Evolutionary conservation across 208 protist species (phyloP).

Genomic region (Crithidia expoeki): DNA sequence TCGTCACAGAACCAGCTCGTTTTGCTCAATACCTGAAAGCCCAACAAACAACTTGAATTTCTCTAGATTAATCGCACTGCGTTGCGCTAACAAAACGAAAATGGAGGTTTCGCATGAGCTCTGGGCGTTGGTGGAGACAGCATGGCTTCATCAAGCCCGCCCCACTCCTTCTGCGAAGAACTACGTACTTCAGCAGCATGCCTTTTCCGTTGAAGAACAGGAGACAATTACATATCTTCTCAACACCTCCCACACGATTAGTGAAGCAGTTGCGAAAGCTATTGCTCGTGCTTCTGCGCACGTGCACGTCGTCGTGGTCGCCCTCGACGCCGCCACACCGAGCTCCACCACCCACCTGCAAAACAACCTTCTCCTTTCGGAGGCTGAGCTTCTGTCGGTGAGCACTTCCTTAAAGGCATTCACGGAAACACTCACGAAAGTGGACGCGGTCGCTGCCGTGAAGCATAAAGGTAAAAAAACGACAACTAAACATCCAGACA

Average conservation of each 20-base stretch:
- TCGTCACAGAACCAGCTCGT: too few relatives aligned
- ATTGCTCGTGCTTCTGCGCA: slow-evolving; percentile 12
- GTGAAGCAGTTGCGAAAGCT: slow-evolving; percentile 4
- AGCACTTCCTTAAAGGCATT: slow-evolving; percentile 55
- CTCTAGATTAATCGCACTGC: too few relatives aligned
- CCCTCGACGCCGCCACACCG: slow-evolving; percentile 50
- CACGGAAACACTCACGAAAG: slow-evolving; percentile 34
- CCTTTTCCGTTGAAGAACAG: not conserved
- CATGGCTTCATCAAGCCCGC: not conserved
- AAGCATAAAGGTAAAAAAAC: not conserved
- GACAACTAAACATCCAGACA: not conserved
- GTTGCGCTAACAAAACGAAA: too few relatives aligned
- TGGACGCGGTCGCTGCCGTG: slow-evolving; percentile 7
- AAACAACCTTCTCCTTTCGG: slow-evolving; percentile 62
- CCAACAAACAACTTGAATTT: too few relatives aligned
- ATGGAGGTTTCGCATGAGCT: slow-evolving; percentile 29
- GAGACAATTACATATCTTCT: slow-evolving; percentile 19
- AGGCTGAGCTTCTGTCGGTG: slow-evolving; percentile 72
- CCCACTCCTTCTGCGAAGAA: not conserved
- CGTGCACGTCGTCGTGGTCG: slow-evolving; percentile 34
- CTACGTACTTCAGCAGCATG: not conserved
- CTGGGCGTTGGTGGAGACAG: slow-evolving; percentile 27
- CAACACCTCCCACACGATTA: slow-evolving; percentile 20
- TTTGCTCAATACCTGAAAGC: too few relatives aligned
- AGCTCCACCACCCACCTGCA: slow-evolving; percentile 46